Conservation (phyloP, 2,329 filamentous ascomycete species). For the Exophiala phaeomuriformis region DNA sequence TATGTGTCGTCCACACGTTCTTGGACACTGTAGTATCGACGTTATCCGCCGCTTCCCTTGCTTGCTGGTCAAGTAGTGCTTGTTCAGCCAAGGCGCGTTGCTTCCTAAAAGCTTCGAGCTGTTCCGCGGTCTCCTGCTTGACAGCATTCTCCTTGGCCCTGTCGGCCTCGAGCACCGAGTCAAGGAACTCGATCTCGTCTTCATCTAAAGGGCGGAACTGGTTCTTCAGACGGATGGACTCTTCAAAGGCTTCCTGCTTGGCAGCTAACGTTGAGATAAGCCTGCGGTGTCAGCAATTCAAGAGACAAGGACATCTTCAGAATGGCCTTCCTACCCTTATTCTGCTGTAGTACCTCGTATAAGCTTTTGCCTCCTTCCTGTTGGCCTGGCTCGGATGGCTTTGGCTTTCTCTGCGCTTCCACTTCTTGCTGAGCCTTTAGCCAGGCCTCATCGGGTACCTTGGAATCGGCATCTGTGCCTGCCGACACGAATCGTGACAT, state of each 20-base stretch:
- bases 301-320: too few species aligned
- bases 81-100: constrained; percentile 55
- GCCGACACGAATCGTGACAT: constrained; percentile 44
- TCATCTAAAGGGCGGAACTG: constrained; percentile 47
- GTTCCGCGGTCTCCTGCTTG: constrained; percentile 52
- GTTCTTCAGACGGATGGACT: constrained; percentile 44
- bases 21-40: constrained; percentile 3
- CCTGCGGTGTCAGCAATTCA: constrained; percentile 36
- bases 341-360: constrained; percentile 43
- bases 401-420: constrained; percentile 25
- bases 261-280: constrained; percentile 31
- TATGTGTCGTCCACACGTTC: constrained; percentile 45
- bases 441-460: constrained; percentile 40
- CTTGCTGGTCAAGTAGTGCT: constrained; percentile 22
- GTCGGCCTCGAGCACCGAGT: constrained; percentile 52
- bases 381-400: constrained; percentile 20
- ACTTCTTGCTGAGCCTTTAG: constrained; percentile 34
- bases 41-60: neutral
- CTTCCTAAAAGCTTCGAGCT: constrained; percentile 52
- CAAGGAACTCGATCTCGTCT: constrained; percentile 46
- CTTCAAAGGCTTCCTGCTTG: constrained; percentile 48
- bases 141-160: constrained; percentile 51
- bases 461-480: constrained; percentile 38
- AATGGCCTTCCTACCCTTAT: constrained; percentile 44
- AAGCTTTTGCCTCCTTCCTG: constrained; percentile 43